Percentiles rank a stretch among this genome's conserved stretches.
These are phyloP conservation scores for Suillus hirtellus DNA, from an alignment of 768 basidiomycete genomes.

Conservation along the genomic window DNA sequence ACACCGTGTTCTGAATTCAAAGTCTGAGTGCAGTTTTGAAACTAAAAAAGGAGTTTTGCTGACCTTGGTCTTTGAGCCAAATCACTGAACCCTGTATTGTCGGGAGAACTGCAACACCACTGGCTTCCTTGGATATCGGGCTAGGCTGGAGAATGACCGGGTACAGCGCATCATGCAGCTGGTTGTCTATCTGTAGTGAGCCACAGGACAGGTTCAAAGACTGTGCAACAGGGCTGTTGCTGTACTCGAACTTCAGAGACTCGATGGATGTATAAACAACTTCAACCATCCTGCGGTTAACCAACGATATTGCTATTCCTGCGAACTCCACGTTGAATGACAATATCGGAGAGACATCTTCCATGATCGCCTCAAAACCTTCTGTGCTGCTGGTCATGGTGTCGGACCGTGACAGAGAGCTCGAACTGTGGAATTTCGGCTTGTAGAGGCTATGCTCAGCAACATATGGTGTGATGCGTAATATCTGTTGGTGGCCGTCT, in stretches of 20 bases:
- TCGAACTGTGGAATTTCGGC: constrained; percentile 54
- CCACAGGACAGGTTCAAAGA: constrained; percentile 79
- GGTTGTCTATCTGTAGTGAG: constrained; percentile 94
- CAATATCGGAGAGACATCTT: constrained; percentile 68
- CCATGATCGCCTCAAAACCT: constrained; percentile 82
- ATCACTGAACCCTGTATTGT: constrained; percentile 87
- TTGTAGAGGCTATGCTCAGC: constrained; percentile 87
- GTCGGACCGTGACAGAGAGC: constrained; percentile 59
- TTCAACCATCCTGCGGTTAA: constrained; percentile 86
- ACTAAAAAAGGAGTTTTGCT: constrained; percentile 1
- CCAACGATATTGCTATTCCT: constrained; percentile 89
- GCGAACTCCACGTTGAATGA: constrained; percentile 75
- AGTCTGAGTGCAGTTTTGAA: neutral
- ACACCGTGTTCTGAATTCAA: constrained; percentile 84
- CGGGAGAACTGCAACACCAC: constrained; percentile 72
- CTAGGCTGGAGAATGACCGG: constrained; percentile 96
- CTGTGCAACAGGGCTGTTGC: constrained; percentile 75
- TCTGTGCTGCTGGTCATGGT: constrained; percentile 69
- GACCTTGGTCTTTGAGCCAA: constrained; percentile 93
- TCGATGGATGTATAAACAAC: constrained; percentile 86
- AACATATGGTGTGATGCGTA: constrained; percentile 86
- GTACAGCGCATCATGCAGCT: constrained; percentile 93
- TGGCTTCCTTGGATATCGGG: constrained; percentile 74
- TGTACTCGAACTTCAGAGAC: constrained; percentile 81
- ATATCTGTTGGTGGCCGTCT: constrained; percentile 78